These are phyloP conservation scores for Cyamopsis tetragonoloba DNA, from an alignment of 306 rosid species.

Conservation along the genomic window DNA sequence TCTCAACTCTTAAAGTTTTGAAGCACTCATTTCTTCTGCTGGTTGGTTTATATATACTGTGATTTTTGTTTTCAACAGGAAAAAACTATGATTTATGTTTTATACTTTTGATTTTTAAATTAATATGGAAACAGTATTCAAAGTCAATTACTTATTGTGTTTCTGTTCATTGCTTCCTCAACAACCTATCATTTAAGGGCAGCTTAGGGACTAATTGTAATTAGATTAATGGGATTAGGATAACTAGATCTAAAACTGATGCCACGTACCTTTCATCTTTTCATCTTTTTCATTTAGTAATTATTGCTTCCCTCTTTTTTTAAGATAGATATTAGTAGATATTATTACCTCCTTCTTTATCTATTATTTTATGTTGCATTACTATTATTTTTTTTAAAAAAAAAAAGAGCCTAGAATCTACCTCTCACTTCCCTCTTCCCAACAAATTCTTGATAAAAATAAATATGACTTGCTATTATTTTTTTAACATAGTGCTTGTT, in stretches of 20 bases:
- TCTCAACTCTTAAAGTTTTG: constrained; percentile 26
- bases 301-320: constrained; percentile 14
- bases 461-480: not conserved
- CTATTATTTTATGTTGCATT: not conserved
- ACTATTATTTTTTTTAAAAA: constrained; percentile 3
- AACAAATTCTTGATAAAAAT: not conserved
- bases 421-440: not conserved
- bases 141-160: constrained; percentile 23
- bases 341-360: not conserved
- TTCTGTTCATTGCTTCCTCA: constrained; percentile 31
- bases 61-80: constrained; percentile 3
- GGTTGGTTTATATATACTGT: constrained; percentile 20
- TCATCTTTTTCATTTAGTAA: constrained; percentile 35
- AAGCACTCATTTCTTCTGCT: constrained; percentile 16
- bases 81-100: constrained; percentile 11
- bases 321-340: not conserved
- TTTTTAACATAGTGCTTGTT: too few species aligned
- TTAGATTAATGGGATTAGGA: constrained; percentile 12
- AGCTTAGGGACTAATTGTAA: not conserved
- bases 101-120: not conserved
- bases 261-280: constrained; percentile 36
- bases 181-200: constrained; percentile 25
- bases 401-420: too few species aligned
- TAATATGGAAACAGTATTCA: constrained; percentile 6
- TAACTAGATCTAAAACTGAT: constrained; percentile 41